Base-by-base conservation (phyloP, 2,329 filamentous ascomycete genomes). In the Sarocladium kiliense region DNA sequence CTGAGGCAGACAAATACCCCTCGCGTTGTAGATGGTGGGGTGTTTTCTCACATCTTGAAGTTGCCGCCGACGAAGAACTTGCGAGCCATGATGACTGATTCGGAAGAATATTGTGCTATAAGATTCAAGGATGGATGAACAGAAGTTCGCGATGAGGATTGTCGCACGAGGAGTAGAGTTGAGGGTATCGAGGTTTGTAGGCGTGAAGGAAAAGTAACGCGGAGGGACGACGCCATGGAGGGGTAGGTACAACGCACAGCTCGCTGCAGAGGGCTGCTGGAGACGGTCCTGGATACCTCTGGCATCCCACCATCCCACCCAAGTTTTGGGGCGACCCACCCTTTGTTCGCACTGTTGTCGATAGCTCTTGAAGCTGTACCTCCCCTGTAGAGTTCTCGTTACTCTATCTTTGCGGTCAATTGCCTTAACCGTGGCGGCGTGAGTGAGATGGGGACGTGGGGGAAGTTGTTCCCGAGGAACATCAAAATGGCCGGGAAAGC, bases 21-120 rank as follows among this genome's bases (percentile, higher is more conserved):
- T 58, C 54, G 49, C 44, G 34, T 12, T 16, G 9, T 19, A n/a
- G 32, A 26, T 53, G 50, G 23, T 19, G 58, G 64, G 60, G 60
- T 63, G 64, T 65, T 62, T n/a, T 65, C 82, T 71, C 78, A 96
- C 92, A 97, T 97, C 84, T 99, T 97, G 81, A 97, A 97, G 87
- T 99, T 99, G 72, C 92, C 92, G 75, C 92, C 92, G 74, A 96
- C 89, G 75, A 96, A 96, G 82, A 96, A 96, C 81, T 91, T 88
- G 81, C 91, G 91, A 83, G 87, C 82, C 91, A 96, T 96, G 68
- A 69, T 90, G 82, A 77, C 66, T 51, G 65, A 60, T 69, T 64
- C 63, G 51, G 58, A 60, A 36, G 56, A 58, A 57, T 30, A 47
- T 41, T 25, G 12, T 34, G 47, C 30, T 21, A 45, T 26, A 57